Evolutionary conservation across 179 eudicot species (phyloP).

Genomic region (Drosera spatulata): DNA sequence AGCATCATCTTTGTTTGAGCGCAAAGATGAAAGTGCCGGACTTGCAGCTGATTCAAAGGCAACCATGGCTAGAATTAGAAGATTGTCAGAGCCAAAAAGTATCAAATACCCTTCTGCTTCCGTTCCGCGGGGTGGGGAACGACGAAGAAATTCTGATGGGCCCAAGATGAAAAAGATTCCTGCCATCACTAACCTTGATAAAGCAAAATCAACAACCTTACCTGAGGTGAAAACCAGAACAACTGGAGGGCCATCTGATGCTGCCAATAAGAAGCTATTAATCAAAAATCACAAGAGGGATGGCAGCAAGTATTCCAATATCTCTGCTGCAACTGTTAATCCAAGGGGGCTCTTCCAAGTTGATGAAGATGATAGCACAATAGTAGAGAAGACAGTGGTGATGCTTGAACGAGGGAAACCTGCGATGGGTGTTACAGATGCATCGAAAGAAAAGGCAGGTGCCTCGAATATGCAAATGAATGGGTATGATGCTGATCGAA

Average conservation of each 20-base stretch:
- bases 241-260: conserved; percentile 25
- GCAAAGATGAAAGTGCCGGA: conserved; percentile 36
- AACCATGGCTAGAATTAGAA: conserved; percentile 56
- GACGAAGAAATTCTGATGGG: conserved; percentile 33
- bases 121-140: conserved; percentile 31
- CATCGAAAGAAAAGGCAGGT: conserved; percentile 17
- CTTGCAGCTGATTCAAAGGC: conserved; percentile 58
- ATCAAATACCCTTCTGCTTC: conserved; percentile 25
- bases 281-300: conserved; percentile 28
- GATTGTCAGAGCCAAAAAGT: conserved; percentile 87
- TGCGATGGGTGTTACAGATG: conserved; percentile 17
- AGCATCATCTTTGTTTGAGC: conserved; percentile 47
- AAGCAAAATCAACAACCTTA: conserved; percentile 49
- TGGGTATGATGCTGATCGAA: conserved; percentile 20
- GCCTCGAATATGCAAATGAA: conserved; percentile 10
- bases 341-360: conserved; percentile 7
- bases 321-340: conserved; percentile 12
- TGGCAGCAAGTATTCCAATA: conserved; percentile 16
- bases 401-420: conserved; percentile 71
- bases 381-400: conserved; percentile 78
- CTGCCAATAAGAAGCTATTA: conserved; percentile 25
- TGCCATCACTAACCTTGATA: conserved; percentile 32
- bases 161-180: conserved; percentile 44
- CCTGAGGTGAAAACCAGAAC: conserved; percentile 54
- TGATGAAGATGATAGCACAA: conserved; percentile 53